Evolutionary conservation across 306 rosid species (phyloP).

Genomic region (Vachellia collinsii): DNA sequence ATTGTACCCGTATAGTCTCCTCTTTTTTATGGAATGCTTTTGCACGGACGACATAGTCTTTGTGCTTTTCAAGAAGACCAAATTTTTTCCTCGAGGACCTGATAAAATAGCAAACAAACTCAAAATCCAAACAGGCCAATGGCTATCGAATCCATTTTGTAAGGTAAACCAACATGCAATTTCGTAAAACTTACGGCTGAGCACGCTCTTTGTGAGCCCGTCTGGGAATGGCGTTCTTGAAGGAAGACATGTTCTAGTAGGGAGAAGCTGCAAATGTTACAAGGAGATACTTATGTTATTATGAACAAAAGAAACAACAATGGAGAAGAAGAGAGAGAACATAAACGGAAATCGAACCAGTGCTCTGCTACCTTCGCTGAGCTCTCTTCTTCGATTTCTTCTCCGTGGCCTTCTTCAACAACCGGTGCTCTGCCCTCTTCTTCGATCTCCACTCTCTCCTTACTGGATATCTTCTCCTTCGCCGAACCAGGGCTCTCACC

Average conservation of each 20-base stretch:
- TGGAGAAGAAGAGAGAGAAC: too few species aligned
- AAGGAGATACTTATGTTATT: too few species aligned
- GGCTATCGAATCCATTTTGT: neutral
- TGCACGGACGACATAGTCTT: conserved; percentile 86
- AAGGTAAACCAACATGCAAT: neutral
- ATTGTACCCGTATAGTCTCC: conserved; percentile 61
- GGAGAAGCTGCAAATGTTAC: neutral
- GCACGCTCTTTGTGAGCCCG: conserved; percentile 86
- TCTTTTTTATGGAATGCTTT: conserved; percentile 71
- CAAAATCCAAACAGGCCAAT: neutral
- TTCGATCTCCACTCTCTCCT: neutral
- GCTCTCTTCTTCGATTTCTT: neutral
- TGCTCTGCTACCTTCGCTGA: neutral
- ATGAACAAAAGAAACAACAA: too few species aligned
- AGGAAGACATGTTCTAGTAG: conserved; percentile 63
- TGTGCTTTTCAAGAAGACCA: conserved; percentile 85
- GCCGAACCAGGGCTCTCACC: too few species aligned
- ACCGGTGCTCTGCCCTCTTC: neutral
- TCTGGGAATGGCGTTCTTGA: conserved; percentile 68
- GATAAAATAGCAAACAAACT: neutral
- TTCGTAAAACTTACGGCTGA: conserved; percentile 63
- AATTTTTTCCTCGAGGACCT: conserved; percentile 71
- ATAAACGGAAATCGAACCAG: too few species aligned
- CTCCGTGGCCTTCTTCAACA: too few species aligned
- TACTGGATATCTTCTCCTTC: neutral